Evolutionary conservation across 805 yeast genomes (phyloP).

Genomic region (Schizosaccharomyces osmophilus): DNA sequence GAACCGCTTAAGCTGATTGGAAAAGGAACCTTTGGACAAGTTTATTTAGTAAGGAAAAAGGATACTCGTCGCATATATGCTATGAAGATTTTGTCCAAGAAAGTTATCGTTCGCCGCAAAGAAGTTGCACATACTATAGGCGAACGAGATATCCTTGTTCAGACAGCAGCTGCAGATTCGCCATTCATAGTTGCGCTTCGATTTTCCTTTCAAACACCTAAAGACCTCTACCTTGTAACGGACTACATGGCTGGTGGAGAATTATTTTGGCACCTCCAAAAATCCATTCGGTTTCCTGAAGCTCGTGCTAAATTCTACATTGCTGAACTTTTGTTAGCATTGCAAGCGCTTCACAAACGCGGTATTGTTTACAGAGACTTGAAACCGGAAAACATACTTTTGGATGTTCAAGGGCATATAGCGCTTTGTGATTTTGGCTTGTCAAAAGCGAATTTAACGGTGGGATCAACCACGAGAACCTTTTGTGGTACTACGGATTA

Average conservation of each 20-base stretch:
- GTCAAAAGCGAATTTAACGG: conserved; percentile 71
- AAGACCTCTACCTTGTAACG: conserved; percentile 77
- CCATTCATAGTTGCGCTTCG: conserved; percentile 88
- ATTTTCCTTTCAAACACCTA: conserved; percentile 86
- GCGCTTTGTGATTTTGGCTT: conserved; percentile 94
- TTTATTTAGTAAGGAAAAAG: conserved; percentile 76
- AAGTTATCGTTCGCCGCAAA: conserved; percentile 84
- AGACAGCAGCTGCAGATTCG: conserved; percentile 68
- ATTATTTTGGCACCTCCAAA: conserved; percentile 85
- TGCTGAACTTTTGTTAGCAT: conserved; percentile 79
- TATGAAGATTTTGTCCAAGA: conserved; percentile 87
- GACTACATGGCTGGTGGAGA: conserved; percentile 98
- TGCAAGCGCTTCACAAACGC: conserved; percentile 83
- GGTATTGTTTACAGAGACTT: conserved; percentile 91
- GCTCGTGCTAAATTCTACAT: conserved; percentile 89
- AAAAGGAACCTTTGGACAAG: conserved; percentile 94
- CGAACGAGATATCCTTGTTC: conserved; percentile 78
- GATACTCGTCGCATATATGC: conserved; percentile 86
- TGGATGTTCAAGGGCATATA: conserved; percentile 95
- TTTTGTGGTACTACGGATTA: conserved; percentile 98
- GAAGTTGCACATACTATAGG: conserved; percentile 97
- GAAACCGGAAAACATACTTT: conserved; percentile 83
- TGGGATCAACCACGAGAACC: conserved; percentile 74
- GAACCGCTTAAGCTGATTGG: conserved; percentile 78
- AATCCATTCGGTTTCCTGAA: conserved; percentile 82